Conservation (phyloP, 805 yeast genomes). For the Wickerhamiella spandovensis region DNA sequence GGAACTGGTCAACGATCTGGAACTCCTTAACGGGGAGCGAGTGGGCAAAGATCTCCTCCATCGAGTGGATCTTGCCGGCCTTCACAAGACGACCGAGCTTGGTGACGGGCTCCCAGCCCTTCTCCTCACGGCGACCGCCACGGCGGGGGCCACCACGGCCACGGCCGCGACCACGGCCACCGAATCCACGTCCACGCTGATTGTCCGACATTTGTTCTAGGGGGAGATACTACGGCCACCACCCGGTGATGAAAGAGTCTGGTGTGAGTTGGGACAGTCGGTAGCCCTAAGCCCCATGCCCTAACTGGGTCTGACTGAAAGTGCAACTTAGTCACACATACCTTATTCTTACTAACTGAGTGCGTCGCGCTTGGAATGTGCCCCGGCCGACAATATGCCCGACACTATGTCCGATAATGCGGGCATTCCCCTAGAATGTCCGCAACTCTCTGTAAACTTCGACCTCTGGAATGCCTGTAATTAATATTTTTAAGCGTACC, state of each 20-base stretch:
- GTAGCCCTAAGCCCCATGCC: neutral
- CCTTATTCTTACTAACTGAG: too few relatives aligned
- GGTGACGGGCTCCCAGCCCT: conserved; percentile 99
- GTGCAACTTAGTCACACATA: too few relatives aligned
- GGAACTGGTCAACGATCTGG: conserved; percentile 94
- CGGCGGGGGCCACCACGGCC: conserved; percentile 42
- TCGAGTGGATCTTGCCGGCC: conserved; percentile 92
- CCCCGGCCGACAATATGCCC: too few relatives aligned
- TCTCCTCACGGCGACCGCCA: conserved; percentile 86
- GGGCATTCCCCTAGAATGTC: too few relatives aligned
- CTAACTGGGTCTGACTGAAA: too few relatives aligned
- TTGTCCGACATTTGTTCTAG: conserved; percentile 5
- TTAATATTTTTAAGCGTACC: too few relatives aligned
- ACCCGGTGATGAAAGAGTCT: neutral
- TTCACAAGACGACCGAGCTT: conserved; percentile 99
- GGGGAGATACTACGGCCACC: neutral
- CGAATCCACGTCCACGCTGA: conserved; percentile 27
- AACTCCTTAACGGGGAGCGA: conserved; percentile 98
- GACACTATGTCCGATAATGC: too few relatives aligned
- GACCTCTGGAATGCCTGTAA: too few relatives aligned
- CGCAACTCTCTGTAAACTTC: too few relatives aligned
- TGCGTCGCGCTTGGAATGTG: too few relatives aligned
- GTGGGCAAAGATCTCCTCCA: conserved; percentile 98
- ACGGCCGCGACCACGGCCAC: conserved; percentile 26
- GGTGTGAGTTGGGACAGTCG: neutral